Percentiles rank a stretch among this genome's conserved stretches.
These are phyloP conservation scores for Fusarium duplospermum DNA, from an alignment of 2,329 filamentous ascomycete genomes.

Conservation along the genomic window DNA sequence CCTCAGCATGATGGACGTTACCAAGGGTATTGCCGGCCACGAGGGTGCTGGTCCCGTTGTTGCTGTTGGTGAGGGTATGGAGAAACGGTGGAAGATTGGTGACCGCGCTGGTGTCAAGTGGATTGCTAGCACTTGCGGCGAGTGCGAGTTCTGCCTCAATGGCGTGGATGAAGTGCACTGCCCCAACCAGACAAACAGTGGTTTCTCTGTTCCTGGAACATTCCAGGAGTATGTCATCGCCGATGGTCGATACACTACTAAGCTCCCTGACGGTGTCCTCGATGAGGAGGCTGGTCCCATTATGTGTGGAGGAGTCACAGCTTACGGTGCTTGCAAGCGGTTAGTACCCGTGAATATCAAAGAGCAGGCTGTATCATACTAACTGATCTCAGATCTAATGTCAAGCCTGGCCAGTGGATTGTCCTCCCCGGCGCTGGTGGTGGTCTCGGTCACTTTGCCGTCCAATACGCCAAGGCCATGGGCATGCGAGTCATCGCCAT, in stretches of 20 bases:
- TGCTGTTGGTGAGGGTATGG: slow-evolving; percentile 78
- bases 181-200: slow-evolving; percentile 76
- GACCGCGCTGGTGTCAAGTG: slow-evolving; percentile 89
- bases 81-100: slow-evolving; percentile 76
- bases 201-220: slow-evolving; percentile 87
- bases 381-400: slow-evolving; percentile 60
- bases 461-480: slow-evolving; percentile 91
- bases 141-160: slow-evolving; percentile 83
- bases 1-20: slow-evolving; percentile 26
- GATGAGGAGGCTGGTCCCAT: slow-evolving; percentile 83
- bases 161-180: slow-evolving; percentile 82
- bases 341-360: not conserved
- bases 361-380: fast-evolving
- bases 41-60: slow-evolving; percentile 84
- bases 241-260: slow-evolving; percentile 83
- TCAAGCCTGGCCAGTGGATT: slow-evolving; percentile 77
- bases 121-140: slow-evolving; percentile 85
- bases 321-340: slow-evolving; percentile 87
- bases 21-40: slow-evolving; percentile 71
- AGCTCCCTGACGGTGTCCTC: slow-evolving; percentile 76
- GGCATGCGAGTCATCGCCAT: slow-evolving; percentile 82
- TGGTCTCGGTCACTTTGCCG: slow-evolving; percentile 78
- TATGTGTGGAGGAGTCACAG: slow-evolving; percentile 83
- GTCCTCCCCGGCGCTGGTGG: slow-evolving; percentile 89
- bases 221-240: slow-evolving; percentile 92